Percentiles rank a stretch among this genome's conserved stretches.
Conservation (phyloP, 495 filamentous ascomycete species). For the Cenococcum geophilum region DNA sequence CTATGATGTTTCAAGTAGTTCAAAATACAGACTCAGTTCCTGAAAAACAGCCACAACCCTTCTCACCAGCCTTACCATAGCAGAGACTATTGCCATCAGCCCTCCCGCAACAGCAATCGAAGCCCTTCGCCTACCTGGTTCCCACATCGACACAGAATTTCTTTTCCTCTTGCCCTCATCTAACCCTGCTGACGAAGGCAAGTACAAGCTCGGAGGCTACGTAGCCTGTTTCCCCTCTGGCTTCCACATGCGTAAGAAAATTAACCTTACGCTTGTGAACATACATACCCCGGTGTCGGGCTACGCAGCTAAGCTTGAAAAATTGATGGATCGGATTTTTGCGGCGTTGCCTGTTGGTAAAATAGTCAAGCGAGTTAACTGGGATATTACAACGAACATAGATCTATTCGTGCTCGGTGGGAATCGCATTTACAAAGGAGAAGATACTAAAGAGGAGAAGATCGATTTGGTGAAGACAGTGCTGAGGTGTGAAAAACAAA, state of each 20-base stretch:
- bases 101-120: slow-evolving; percentile 26
- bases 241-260: slow-evolving; percentile 59
- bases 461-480: slow-evolving; percentile 51
- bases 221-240: slow-evolving; percentile 67
- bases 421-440: slow-evolving; percentile 45
- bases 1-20: slow-evolving; percentile 52
- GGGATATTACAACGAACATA: slow-evolving; percentile 56
- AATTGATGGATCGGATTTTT: slow-evolving; percentile 76
- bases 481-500: slow-evolving; percentile 70
- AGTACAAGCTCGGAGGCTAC: slow-evolving; percentile 63
- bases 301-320: slow-evolving; percentile 62
- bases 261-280: slow-evolving; percentile 54
- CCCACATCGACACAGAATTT: slow-evolving; percentile 68
- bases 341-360: slow-evolving; percentile 49
- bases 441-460: slow-evolving; percentile 40
- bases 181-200: slow-evolving; percentile 36
- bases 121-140: slow-evolving; percentile 48
- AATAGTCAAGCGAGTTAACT: slow-evolving; percentile 54
- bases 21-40: not conserved
- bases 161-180: slow-evolving; percentile 59
- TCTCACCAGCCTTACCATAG: slow-evolving; percentile 43
- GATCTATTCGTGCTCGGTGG: slow-evolving; percentile 51
- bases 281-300: slow-evolving; percentile 55
- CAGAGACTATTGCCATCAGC: slow-evolving; percentile 41
- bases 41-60: not conserved